Evolutionary conservation across 2,329 filamentous ascomycete species (phyloP), one percentile per base, ranked within the genome.

Genomic region (Cladobotryum mycophilum): DNA sequence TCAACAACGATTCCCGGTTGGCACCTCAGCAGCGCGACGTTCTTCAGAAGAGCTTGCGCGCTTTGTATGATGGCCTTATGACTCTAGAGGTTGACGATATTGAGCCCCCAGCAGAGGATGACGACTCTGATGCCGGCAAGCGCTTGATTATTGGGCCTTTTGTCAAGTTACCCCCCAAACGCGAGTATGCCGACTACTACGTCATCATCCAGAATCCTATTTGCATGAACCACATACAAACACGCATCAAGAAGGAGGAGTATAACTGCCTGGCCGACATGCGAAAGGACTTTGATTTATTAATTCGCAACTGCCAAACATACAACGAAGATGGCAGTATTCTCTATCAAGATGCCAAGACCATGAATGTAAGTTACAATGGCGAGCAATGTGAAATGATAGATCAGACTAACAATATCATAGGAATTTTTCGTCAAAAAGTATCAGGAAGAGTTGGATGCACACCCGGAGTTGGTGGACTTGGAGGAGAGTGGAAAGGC

Each of bases 321-420:
- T 99, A 95, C 76, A 99, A 99, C 63, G 95, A 99, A 70, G 93
- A 97, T 64, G 88, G 86, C 52, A 96, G 91, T 68, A 76, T 95
- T 61, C 79, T 99, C 48, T 97, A 91, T 72, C 81, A 88, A 62
- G 93, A 99, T 75, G 92, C 92, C 45, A 91, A 91, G 67, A 77
- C 86, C 49, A 96, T 99, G 70, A 88, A 96, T 79, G 90, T 95
- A 74, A 74, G 84, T 22, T 18, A 14, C 20, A 33, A 33, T 13
- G 20, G 3, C 7, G n/a, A 44, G 6, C 8, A 41, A 18, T 15
- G 9, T 12, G 38, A 41, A 17, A 41, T 15, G 20, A 34, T 22
- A 25, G 30, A 13, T 17, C n/a, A 2, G 15, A 25, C 67, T 76
- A 64, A 77, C 68, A 51, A 51, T 33, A 11, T 15, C 3, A 38